Evolutionary conservation across 2,329 filamentous ascomycete species (phyloP).

Genomic region (Cladosporium phlei): DNA sequence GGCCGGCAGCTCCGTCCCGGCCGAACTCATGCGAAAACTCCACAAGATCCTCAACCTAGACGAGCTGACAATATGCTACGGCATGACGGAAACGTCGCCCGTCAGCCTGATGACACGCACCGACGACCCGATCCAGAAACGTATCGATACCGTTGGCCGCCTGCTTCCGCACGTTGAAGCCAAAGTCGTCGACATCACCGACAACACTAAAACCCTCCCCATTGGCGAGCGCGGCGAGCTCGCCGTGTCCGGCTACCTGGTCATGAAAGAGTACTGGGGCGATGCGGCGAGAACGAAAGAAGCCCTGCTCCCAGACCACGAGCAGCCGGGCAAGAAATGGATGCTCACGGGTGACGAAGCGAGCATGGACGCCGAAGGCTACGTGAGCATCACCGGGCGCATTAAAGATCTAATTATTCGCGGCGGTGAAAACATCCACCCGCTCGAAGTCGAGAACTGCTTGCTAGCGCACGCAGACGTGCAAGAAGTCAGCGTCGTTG

Average conservation of each 20-base stretch:
- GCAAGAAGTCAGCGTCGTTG: constrained; percentile 75
- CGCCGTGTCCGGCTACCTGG: constrained; percentile 74
- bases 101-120: constrained; percentile 76
- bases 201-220: constrained; percentile 57
- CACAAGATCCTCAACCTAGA: constrained; percentile 69
- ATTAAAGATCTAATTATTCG: constrained; percentile 96
- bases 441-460: constrained; percentile 85
- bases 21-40: constrained; percentile 71
- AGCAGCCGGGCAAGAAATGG: constrained; percentile 63
- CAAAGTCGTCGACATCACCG: constrained; percentile 68
- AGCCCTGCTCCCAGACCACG: constrained; percentile 56
- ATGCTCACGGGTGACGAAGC: constrained; percentile 94
- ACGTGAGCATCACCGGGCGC: constrained; percentile 79
- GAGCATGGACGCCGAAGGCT: constrained; percentile 74
- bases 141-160: constrained; percentile 72
- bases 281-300: constrained; percentile 65
- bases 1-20: constrained; percentile 79
- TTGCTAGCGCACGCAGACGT: constrained; percentile 68
- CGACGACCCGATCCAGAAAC: constrained; percentile 65
- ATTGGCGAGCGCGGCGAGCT: constrained; percentile 71
- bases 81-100: constrained; percentile 86
- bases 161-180: constrained; percentile 74
- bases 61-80: constrained; percentile 89
- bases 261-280: constrained; percentile 90
- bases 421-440: constrained; percentile 93